Evolutionary conservation across 306 rosid genomes (phyloP), one percentile per base, ranked within the genome.

Genomic region (Carpinus fangiana): DNA sequence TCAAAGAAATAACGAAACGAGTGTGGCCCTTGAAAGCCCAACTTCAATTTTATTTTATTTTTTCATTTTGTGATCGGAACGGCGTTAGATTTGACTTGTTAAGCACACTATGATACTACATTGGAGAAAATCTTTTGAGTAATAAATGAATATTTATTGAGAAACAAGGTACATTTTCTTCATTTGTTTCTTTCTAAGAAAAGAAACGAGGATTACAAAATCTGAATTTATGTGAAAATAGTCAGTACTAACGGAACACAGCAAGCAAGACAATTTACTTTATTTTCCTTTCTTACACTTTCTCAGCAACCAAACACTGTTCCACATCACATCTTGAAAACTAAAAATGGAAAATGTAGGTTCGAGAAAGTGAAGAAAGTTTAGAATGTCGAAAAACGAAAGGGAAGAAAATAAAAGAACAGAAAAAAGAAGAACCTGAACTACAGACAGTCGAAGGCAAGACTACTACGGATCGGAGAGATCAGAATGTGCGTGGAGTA

Each of bases 401-500:
- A 59, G 14, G 11, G 65, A 59, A 59, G 65, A 23, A 23, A 59
- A 11, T 5, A 59, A 21, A 59, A 59, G 13, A 36, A 21, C 8
- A 10, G 5, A 4, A 6, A 59, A 26, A 59, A 59, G 36, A 59
- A 59, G 34, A 21, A 59, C 65, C 65, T 59, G 65, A 23, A 21
- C 34, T 31, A 31, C 34, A 31, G 34, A 31, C 1, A 12, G 31
- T 23, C 4, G 17, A 23, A 21, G 65, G n/a, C 50, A 54, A 52
- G 4, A 72, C 34, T 2, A 31, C 34, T 1, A 31, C 65, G 88
- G 97, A 90, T 82, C 86, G 78, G 73, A 78, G 82, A 54, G 81
- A 89, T 78, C 84, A 90, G 79, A 86, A 82, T 74, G 91, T 13
- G 20, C 46, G 84, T 9, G 76, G 64, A 69, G 72, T 71, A 69